Conservation (phyloP, 139 green algal species). For the Coccomyxa sp. region DNA sequence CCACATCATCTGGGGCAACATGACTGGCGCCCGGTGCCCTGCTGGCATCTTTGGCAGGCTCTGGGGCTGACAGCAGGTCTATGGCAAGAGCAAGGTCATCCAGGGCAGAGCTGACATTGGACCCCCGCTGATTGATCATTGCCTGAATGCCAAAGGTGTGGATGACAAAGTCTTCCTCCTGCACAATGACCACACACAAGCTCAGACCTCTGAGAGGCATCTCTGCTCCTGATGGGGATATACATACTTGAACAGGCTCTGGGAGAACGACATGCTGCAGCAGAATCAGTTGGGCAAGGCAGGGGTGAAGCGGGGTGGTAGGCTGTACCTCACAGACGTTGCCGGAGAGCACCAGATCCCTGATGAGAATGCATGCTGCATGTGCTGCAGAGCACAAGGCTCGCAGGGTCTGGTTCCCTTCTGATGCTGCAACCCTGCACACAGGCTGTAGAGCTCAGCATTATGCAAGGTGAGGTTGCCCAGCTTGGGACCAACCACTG, state of each 20-base stretch:
- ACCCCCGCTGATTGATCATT: conserved; percentile 16
- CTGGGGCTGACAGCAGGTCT: background rate
- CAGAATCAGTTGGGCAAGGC: background rate
- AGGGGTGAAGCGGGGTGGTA: background rate
- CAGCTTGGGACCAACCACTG: no score
- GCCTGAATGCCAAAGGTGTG: conserved; percentile 49
- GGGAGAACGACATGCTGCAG: background rate
- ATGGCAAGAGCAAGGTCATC: conserved; percentile 25
- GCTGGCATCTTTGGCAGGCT: background rate
- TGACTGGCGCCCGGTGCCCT: background rate
- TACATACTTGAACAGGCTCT: background rate
- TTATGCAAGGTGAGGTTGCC: background rate
- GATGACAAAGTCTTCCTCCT: conserved; percentile 53
- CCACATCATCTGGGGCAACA: conserved; percentile 3
- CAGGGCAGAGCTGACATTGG: conserved; percentile 15
- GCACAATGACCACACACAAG: background rate
- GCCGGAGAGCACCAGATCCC: conserved; percentile 51
- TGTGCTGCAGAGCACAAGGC: conserved; percentile 62
- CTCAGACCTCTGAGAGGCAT: no score
- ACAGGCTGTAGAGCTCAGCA: background rate
- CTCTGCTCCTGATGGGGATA: no score
- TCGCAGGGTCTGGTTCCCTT: conserved; percentile 36
- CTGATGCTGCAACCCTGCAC: conserved; percentile 31
- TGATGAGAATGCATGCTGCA: conserved; percentile 40
- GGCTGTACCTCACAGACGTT: conserved; percentile 61